Base-by-base conservation (phyloP, 2,329 filamentous ascomycete genomes). In the Sclerotinia trifoliorum region DNA sequence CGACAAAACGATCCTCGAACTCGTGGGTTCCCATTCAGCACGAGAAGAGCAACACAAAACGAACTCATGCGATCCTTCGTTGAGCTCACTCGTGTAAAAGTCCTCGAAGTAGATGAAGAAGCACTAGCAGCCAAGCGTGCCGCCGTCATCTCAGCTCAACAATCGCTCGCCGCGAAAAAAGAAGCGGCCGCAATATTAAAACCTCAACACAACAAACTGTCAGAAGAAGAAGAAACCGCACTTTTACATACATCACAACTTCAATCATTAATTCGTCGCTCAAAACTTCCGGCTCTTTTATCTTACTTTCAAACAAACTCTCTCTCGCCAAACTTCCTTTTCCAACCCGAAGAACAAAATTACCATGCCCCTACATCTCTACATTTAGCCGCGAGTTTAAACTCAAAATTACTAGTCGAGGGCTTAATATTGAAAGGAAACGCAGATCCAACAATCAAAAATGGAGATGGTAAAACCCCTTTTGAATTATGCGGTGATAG, bases 51-150 rank as follows among this genome's bases (percentile, higher is more conserved):
- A 0, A 99, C 95, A 0, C 94, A 98, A 76, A 92, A 90, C 60
- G 95, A 99, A 79, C 87, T 99, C 0, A 95, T 98, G 90, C 88
- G 94, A 51, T 91, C 91, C 0, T 99, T 97, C 75, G 91, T 96
- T 71, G 95, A 99, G 80, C 84, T 99, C 44, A 99, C 95, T 0
- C 85, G 95, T 21, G 85, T 97, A 21, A 97, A 99, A 79, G 85
- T 97, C 58, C 88, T 87, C 61, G 90, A 91, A 70, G 85, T 98
- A 39, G 85, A 92, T 68, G 90, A 93, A 71, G 84, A 83, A 3
- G 84, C 88, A 17, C 78, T 89, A 8, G 80, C 81, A 24, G 79
- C 79, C 8, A 80, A 85, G 60, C 82, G 82, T 26, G 77, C 78
- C 15, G 80, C 85, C 44, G 81, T 81, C 15, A 80, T 80, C 67